Conservation (phyloP, 306 rosid genomes). For the Biancaea sappan region DNA sequence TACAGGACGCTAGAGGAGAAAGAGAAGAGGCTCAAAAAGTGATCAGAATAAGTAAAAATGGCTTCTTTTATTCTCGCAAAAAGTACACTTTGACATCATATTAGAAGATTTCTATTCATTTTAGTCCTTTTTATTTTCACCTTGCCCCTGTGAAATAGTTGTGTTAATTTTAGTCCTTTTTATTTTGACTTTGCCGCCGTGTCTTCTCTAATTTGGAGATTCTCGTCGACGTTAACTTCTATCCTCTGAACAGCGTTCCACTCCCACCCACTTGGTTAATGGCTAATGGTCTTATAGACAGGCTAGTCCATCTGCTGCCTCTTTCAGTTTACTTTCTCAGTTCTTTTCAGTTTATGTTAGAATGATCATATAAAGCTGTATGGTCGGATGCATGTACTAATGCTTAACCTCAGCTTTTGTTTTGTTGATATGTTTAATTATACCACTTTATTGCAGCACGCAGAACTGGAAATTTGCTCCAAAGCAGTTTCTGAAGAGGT, state of each 20-base stretch:
- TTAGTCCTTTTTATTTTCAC: too few relatives aligned
- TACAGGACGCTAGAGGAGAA: too few relatives aligned
- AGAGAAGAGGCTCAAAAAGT: too few relatives aligned
- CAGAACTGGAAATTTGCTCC: slow-evolving; percentile 83
- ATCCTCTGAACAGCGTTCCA: slow-evolving; percentile 39
- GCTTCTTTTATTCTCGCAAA: too few relatives aligned
- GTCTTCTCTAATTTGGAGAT: too few relatives aligned
- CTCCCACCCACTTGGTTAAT: slow-evolving; percentile 65
- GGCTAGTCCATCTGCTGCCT: slow-evolving; percentile 35
- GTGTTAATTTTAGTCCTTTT: too few relatives aligned
- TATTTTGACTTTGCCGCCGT: too few relatives aligned
- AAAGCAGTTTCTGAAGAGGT: slow-evolving; percentile 57
- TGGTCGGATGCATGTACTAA: background rate
- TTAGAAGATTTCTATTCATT: too few relatives aligned
- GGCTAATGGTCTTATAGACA: slow-evolving; percentile 89
- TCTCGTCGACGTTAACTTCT: too few relatives aligned
- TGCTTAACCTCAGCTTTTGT: background rate
- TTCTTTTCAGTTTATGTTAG: background rate
- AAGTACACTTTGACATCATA: too few relatives aligned
- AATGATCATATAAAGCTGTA: background rate
- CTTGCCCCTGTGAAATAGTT: too few relatives aligned
- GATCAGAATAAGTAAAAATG: too few relatives aligned
- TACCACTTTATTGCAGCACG: slow-evolving; percentile 51
- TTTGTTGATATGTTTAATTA: background rate
- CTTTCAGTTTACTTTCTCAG: background rate